A percentile compares a stretch with the other conserved stretches of the same genome.
Conservation (phyloP, 2,329 filamentous ascomycete genomes). For the Polychaeton citri region DNA sequence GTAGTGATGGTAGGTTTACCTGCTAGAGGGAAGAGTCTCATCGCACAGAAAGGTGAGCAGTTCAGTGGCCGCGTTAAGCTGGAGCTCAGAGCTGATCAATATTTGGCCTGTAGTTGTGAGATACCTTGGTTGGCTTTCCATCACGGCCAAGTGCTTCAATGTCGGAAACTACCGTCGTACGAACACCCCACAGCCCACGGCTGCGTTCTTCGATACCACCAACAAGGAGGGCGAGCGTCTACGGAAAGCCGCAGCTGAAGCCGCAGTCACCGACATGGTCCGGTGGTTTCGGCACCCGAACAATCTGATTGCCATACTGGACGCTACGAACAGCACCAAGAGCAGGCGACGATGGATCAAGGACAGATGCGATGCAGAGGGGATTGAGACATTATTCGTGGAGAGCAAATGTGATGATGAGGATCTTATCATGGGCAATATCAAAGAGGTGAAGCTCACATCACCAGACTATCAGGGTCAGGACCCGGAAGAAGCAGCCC, state of each 20-base stretch:
- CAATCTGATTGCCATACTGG: conserved; percentile 83
- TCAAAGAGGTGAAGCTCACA: conserved; percentile 80
- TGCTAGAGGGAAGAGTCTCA: conserved; percentile 90
- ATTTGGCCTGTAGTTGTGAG: conserved; percentile 54
- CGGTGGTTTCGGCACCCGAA: conserved; percentile 69
- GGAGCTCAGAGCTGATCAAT: too few species aligned
- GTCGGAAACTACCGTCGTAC: conserved; percentile 90
- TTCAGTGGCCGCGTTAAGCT: not conserved
- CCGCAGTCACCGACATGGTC: conserved; percentile 85
- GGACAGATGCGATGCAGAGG: conserved; percentile 57
- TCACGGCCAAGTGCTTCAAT: conserved; percentile 90
- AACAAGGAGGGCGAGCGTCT: conserved; percentile 85
- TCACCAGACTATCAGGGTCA: conserved; percentile 90
- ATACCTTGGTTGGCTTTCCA: conserved; percentile 93
- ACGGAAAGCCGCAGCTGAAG: conserved; percentile 77
- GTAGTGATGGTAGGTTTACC: conserved; percentile 98
- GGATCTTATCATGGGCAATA: conserved; percentile 94
- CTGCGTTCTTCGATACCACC: conserved; percentile 86
- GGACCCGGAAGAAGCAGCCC: conserved; percentile 80
- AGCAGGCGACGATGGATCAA: conserved; percentile 80
- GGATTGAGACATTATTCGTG: conserved; percentile 82
- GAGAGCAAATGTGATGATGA: conserved; percentile 96
- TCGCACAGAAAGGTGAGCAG: conserved; percentile 60
- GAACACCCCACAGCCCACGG: conserved; percentile 77
- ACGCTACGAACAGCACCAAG: conserved; percentile 95